Base-by-base conservation (phyloP, 1,284 basidiomycete genomes). In the Papiliotrema fonsecae region DNA sequence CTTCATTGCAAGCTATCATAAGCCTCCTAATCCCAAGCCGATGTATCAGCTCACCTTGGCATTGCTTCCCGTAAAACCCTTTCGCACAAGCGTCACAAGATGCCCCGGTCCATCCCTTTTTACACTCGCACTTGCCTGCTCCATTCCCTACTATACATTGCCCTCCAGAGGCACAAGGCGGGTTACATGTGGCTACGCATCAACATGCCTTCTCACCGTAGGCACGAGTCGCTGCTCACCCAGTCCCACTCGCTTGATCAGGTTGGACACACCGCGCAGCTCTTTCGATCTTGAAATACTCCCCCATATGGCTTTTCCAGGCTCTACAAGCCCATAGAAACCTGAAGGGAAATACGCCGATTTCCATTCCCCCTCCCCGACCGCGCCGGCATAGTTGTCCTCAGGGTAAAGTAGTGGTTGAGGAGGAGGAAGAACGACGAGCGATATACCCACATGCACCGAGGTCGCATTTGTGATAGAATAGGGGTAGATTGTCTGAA, bases 31-130 rank as follows among this genome's bases (percentile, higher is more conserved):
- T n/a, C 14, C 36, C 32, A 26, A 42, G 30, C 40, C 34, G 26
- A 6, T n/a, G 16, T 25, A 6, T 5, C 7, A 31, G 43, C 60
- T 43, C 37, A 72, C 69, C 28, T 16, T 49, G 27, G 47, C 76
- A 77, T 0, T 43, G 34, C 0, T 60, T 42, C 0, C 76, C 76
- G 42, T 54, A 77, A 45, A 54, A 62, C 0, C 70, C 70, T 0
- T 52, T 25, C 0, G 57, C 43, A 48, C 76, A 77, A 2, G 24
- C 21, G 37, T 67, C 65, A 47, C 69, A 71, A 0, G 50, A 28
- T 1, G 39, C 21, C 9, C 69, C 69, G 1, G 55, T 41, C 66
- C 67, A 71, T 0, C 69, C 69, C 0, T 49, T n/a, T 6, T 28
- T 31, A 37, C 69, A 71, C 6, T 31, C 11, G 43, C 69, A 71